Evolutionary conservation across 805 yeast species (phyloP).

Genomic region (Candida anglica): DNA sequence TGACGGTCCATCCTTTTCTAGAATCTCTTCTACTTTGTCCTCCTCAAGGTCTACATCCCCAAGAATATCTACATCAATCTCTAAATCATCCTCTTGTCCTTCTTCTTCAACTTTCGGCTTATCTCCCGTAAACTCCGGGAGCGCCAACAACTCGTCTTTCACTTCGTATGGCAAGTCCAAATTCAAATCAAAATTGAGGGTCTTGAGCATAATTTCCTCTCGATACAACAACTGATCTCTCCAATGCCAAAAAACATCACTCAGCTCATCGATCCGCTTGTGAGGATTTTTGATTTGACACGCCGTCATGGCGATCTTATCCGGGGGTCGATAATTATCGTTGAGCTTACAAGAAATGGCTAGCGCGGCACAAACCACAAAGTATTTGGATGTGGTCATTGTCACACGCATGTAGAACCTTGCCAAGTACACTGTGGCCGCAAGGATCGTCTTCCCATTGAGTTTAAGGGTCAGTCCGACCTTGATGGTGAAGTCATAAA

Average conservation of each 20-base stretch:
- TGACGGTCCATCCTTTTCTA: conserved; percentile 2
- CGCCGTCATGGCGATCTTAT: conserved; percentile 36
- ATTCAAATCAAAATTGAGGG: conserved; percentile 36
- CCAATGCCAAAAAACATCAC: conserved; percentile 41
- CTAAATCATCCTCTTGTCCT: conserved; percentile 4
- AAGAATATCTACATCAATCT: conserved; percentile 2
- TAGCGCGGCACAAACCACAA: conserved; percentile 40
- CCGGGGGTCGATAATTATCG: conserved; percentile 41
- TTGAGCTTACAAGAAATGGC: conserved; percentile 40
- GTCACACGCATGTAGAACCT: conserved; percentile 40
- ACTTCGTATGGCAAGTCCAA: conserved; percentile 36
- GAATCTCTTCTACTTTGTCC: conserved; percentile 11
- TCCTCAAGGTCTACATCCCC: conserved; percentile 7
- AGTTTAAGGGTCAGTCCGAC: conserved; percentile 34
- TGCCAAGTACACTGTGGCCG: conserved; percentile 36
- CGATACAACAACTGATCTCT: conserved; percentile 40
- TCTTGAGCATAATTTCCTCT: conserved; percentile 37
- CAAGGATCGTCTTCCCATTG: conserved; percentile 39
- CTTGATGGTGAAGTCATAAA: conserved; percentile 34
- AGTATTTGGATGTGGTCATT: conserved; percentile 40
- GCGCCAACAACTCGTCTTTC: conserved; percentile 17
- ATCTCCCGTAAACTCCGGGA: conserved; percentile 1
- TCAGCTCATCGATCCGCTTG: conserved; percentile 34
- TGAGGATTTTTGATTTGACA: conserved; percentile 31
- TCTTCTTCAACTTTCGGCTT: not conserved